Evolutionary conservation across 495 filamentous ascomycete species (phyloP).

Genomic region (Hypoxylon fragiforme): DNA sequence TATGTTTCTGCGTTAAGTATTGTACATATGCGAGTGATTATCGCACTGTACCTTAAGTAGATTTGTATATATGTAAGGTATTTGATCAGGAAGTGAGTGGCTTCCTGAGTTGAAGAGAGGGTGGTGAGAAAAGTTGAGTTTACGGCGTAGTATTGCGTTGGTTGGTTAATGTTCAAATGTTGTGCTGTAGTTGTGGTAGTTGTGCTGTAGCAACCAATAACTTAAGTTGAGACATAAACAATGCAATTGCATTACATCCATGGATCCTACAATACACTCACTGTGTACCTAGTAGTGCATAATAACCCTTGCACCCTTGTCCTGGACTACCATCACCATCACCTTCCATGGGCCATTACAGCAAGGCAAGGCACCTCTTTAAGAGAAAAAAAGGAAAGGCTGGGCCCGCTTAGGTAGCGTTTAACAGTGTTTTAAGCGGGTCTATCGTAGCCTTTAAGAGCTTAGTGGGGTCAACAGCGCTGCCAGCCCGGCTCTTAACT

Average conservation of each 20-base stretch:
- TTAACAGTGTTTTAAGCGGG: constrained; percentile 23
- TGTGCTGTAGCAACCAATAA: constrained; percentile 31
- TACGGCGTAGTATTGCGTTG: constrained; percentile 4
- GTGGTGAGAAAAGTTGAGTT: constrained; percentile 8
- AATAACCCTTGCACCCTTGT: not conserved
- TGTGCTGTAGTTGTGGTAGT: not conserved
- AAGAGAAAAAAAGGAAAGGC: no score
- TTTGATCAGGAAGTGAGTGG: no score
- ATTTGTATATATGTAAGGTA: not conserved
- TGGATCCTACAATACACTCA: not conserved
- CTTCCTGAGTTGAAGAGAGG: no score
- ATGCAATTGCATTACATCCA: constrained; percentile 16
- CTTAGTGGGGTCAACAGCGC: constrained; percentile 19
- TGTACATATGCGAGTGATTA: no score
- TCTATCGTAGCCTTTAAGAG: no score
- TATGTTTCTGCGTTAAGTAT: not conserved
- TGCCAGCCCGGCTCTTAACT: constrained; percentile 22
- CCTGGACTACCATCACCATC: constrained; percentile 8
- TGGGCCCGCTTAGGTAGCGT: constrained; percentile 20
- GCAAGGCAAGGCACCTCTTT: no score
- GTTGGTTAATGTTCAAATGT: not conserved
- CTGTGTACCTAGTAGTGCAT: no score
- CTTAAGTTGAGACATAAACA: constrained; percentile 32
- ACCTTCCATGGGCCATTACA: no score
- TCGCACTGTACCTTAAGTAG: not conserved